Base-by-base conservation (phyloP, 106 monocot genomes). In the Ottelia alismoides region DNA sequence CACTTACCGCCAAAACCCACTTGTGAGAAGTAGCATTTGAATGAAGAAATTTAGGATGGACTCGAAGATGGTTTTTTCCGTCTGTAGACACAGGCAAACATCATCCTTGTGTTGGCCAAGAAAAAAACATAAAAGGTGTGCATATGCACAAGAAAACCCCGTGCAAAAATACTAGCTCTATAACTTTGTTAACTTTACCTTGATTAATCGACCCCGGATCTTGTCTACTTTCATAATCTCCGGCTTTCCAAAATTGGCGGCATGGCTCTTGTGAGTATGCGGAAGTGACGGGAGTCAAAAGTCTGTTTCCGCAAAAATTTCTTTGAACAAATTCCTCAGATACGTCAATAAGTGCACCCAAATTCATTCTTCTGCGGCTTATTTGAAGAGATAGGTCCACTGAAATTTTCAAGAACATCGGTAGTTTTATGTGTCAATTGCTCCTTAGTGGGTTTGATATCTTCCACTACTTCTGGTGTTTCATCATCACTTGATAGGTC, bases 1-100 rank as follows among this genome's bases (percentile, higher is more conserved):
- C 24, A 20, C 69, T 23, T 77, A 93, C 93, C 93, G 61, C 93
- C 93, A 76, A 93, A 88, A 75, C 88, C 93, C 93, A 93, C 64
- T 93, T 93, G 60, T 93, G 93, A 21, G 93, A 88, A 54, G 93
- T 93, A 4, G 93, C 92, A 84, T 93, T 93, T 46, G 92, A 93
- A 72, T 87, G 92, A 26, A 93, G 92, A 78, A 93, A 93, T 55
- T 80, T 87, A 14, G 92, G 92, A 65, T 87, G 87, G 27, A 93
- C 80, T 5, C 83, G 74, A 21, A 93, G 40, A 55, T 67, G 74
- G 48, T 80, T 87, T 56, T 64, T 66, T 23, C 83, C 77, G 71
- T 66, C 92, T 92, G 56, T 28, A 25, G 20, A 40, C 29, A 67
- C 6, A 43, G 6, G 16, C 40, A 43, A 43, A 43, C 6, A 43